These are phyloP conservation scores for Ambrosiella cleistominuta DNA, from an alignment of 2,329 filamentous ascomycete species.

Conservation along the genomic window DNA sequence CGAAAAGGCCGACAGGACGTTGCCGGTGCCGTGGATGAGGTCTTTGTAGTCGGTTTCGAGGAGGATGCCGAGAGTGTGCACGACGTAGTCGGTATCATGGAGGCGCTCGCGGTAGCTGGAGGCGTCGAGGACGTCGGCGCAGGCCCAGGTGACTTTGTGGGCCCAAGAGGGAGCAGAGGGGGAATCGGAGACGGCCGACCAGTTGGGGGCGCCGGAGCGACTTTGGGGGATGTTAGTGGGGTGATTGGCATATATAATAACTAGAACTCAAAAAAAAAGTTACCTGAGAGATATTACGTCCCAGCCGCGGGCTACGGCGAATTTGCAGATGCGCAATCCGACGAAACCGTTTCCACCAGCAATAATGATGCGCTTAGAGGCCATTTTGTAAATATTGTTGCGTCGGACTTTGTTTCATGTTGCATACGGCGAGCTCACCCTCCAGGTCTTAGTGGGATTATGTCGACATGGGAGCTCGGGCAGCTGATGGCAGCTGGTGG, in stretches of 20 bases:
- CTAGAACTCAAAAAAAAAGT: neutral
- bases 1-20: slow-evolving; percentile 58
- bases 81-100: slow-evolving; percentile 61
- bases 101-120: slow-evolving; percentile 62
- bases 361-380: slow-evolving; percentile 66
- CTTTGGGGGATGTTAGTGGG: slow-evolving; percentile 27
- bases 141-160: slow-evolving; percentile 67
- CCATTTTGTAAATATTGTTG: slow-evolving; percentile 25
- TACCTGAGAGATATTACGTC: slow-evolving; percentile 85
- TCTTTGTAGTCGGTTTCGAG: slow-evolving; percentile 97
- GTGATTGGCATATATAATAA: neutral
- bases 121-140: slow-evolving; percentile 73
- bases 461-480: neutral
- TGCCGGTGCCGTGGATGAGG: slow-evolving; percentile 67
- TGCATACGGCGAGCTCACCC: neutral
- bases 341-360: slow-evolving; percentile 90
- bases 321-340: slow-evolving; percentile 76
- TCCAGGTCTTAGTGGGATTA: neutral
- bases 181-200: slow-evolving; percentile 62
- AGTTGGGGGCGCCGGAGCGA: slow-evolving; percentile 76
- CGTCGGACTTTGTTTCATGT: slow-evolving; percentile 11
- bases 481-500: neutral
- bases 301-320: slow-evolving; percentile 72
- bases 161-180: slow-evolving; percentile 61
- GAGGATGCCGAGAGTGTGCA: slow-evolving; percentile 91